Evolutionary conservation across 2,329 filamentous ascomycete species (phyloP).

Genomic region (Fusarium avenaceum): DNA sequence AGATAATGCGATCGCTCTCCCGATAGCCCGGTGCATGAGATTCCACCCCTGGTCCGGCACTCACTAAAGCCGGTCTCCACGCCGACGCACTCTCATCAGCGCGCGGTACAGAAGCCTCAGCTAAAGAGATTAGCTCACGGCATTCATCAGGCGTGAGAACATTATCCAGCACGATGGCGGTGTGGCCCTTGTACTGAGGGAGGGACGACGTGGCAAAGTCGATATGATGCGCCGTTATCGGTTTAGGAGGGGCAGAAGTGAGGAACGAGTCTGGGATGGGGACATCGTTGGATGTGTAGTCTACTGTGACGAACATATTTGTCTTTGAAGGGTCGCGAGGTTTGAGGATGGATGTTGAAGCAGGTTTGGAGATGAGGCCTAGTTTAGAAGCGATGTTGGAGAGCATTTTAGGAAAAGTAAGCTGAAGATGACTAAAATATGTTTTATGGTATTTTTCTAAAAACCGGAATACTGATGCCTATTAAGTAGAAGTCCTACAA

Average conservation of each 20-base stretch:
- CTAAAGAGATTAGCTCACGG: conserved; percentile 62
- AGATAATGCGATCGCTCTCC: conserved; percentile 82
- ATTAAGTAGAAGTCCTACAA: conserved; percentile 4
- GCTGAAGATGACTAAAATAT: neutral
- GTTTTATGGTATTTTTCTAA: neutral
- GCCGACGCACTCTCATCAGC: conserved; percentile 47
- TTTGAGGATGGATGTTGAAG: conserved; percentile 5
- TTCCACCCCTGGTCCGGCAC: conserved; percentile 73
- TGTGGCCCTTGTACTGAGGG: conserved; percentile 64
- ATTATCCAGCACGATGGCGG: conserved; percentile 73
- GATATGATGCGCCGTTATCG: conserved; percentile 61
- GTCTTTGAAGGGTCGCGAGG: conserved; percentile 16
- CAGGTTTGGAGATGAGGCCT: conserved; percentile 25
- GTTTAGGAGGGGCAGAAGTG: conserved; percentile 52
- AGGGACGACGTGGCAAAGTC: conserved; percentile 65
- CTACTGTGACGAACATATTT: neutral
- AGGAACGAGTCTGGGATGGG: conserved; percentile 62
- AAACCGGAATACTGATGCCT: neutral
- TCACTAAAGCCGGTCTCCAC: conserved; percentile 79
- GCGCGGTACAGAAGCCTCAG: conserved; percentile 63
- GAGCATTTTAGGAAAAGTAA: conserved; percentile 33
- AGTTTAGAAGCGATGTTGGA: conserved; percentile 45
- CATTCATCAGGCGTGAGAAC: conserved; percentile 71
- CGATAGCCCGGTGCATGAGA: conserved; percentile 66
- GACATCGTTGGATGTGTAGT: conserved; percentile 53